Conservation (phyloP, 805 yeast species). For the Myxozyma geophila region DNA sequence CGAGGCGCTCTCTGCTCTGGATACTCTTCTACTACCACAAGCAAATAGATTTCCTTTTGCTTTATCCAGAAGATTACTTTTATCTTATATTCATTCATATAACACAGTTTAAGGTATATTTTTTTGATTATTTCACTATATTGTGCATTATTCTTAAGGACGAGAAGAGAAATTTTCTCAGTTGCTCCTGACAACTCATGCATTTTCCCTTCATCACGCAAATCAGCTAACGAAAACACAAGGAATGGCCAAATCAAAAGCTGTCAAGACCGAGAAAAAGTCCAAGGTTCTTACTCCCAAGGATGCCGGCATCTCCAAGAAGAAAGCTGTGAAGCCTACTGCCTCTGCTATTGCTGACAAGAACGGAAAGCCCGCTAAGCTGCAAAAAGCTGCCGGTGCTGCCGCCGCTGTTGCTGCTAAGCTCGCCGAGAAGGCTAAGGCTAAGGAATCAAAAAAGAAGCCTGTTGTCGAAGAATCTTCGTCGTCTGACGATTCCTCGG, state of each 20-base stretch:
- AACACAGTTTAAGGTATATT: background rate
- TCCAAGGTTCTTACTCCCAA: slow-evolving; percentile 32
- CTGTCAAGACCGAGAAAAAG: slow-evolving; percentile 9
- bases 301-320: slow-evolving; percentile 37
- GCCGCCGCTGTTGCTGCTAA: slow-evolving; percentile 43
- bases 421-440: slow-evolving; percentile 41
- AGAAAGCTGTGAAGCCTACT: slow-evolving; percentile 42
- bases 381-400: slow-evolving; percentile 38
- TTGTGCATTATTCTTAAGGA: background rate
- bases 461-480: background rate
- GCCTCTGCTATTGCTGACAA: slow-evolving; percentile 44
- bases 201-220: too few relatives aligned
- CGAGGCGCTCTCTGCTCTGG: background rate
- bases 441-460: slow-evolving; percentile 32
- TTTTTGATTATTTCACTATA: background rate
- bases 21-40: slow-evolving; percentile 1
- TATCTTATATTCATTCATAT: slow-evolving; percentile 1
- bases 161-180: background rate
- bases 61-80: slow-evolving; percentile 2
- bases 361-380: slow-evolving; percentile 20
- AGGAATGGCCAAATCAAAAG: slow-evolving; percentile 30
- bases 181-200: background rate
- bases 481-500: slow-evolving; percentile 42
- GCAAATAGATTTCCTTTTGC: background rate
- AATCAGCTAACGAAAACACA: too few relatives aligned